These are phyloP conservation scores for Botryotinia calthae DNA, from an alignment of 2,329 filamentous ascomycete genomes.

Conservation along the genomic window DNA sequence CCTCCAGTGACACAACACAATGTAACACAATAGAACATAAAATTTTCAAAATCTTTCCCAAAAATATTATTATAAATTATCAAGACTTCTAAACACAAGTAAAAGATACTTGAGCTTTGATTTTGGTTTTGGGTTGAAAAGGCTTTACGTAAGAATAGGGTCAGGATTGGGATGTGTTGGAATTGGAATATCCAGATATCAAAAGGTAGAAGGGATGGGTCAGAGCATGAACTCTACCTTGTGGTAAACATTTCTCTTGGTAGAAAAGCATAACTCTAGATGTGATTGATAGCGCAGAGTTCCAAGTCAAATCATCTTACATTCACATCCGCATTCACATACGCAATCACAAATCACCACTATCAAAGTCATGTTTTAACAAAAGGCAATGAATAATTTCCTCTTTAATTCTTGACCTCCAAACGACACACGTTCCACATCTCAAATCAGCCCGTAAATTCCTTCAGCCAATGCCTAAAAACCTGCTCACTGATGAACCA, in stretches of 20 bases:
- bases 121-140: neutral
- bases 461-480: constrained; percentile 1
- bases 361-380: neutral
- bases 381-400: neutral
- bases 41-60: too few relatives aligned
- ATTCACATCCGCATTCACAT: neutral
- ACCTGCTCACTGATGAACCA: neutral
- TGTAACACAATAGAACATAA: too few relatives aligned
- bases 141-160: neutral
- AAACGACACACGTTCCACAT: neutral
- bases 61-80: too few relatives aligned
- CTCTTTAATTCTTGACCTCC: neutral
- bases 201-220: neutral
- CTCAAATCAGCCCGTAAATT: neutral
- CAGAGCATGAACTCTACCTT: neutral
- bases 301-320: neutral
- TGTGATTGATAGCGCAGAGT: neutral
- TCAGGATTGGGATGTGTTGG: too few relatives aligned
- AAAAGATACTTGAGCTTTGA: neutral
- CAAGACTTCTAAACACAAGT: too few relatives aligned
- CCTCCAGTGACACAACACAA: too few relatives aligned
- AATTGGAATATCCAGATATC: neutral
- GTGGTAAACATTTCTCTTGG: neutral
- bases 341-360: neutral
- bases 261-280: neutral